phyloP scores from a whole-genome alignment of 2,329 filamentous ascomycete genomes.

The Arthrobotrys entomopaga region DNA sequence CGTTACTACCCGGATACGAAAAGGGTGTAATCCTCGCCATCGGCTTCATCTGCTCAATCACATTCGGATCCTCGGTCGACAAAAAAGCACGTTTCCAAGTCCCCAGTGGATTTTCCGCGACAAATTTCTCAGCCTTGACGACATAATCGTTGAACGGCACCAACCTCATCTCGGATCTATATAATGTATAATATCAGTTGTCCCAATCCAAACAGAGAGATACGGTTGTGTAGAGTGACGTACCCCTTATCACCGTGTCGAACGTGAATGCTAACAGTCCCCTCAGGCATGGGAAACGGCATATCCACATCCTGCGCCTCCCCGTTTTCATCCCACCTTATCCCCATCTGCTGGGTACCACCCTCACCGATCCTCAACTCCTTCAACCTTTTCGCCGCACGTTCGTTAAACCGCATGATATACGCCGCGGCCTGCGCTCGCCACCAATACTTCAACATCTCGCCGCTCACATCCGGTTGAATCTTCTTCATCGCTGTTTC shows the following conservation, averaged over 20 bases:
- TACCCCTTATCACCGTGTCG: slow-evolving; percentile 56
- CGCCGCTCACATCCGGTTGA: slow-evolving; percentile 55
- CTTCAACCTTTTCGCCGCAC: slow-evolving; percentile 45
- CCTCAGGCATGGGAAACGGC: slow-evolving; percentile 56
- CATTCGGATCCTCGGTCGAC: slow-evolving; percentile 57
- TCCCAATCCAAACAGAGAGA: neutral
- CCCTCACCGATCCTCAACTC: slow-evolving; percentile 35
- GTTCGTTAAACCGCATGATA: slow-evolving; percentile 56
- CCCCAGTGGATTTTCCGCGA: slow-evolving; percentile 54
- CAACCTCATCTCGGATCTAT: slow-evolving; percentile 55
- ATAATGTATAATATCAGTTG: neutral
- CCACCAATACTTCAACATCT: slow-evolving; percentile 58
- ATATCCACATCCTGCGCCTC: slow-evolving; percentile 40
- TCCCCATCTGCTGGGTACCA: slow-evolving; percentile 36
- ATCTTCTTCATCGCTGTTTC: slow-evolving; percentile 41
- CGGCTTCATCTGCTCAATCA: slow-evolving; percentile 53
- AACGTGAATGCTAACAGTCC: slow-evolving; percentile 57
- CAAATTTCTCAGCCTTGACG: slow-evolving; percentile 51
- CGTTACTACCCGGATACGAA: slow-evolving; percentile 41
- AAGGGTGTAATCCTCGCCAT: slow-evolving; percentile 51
- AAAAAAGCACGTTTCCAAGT: slow-evolving; percentile 55
- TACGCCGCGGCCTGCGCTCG: slow-evolving; percentile 56
- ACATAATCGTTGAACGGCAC: slow-evolving; percentile 55
- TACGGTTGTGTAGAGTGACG: neutral
- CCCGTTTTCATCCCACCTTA: slow-evolving; percentile 34